phyloP scores from a whole-genome alignment of 139 green algal species.

The Chara braunii region DNA sequence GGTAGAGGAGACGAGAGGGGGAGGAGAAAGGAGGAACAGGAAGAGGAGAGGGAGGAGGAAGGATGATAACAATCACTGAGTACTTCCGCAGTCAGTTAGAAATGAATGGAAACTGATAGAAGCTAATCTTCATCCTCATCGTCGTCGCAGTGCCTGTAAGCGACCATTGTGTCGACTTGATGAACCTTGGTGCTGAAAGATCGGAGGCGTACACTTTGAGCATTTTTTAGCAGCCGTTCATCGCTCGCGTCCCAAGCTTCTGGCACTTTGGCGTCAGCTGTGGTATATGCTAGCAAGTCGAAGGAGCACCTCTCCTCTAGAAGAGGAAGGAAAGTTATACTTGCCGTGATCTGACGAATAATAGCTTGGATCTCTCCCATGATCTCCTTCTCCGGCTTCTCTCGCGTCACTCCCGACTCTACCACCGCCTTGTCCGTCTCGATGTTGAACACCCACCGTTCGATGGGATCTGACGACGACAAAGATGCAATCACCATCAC shows the following conservation, averaged over 20 bases:
- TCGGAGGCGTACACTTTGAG: constrained; percentile 71
- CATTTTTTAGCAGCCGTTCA: constrained; percentile 66
- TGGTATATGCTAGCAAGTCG: constrained; percentile 88
- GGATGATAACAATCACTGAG: too few species aligned
- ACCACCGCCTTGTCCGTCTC: constrained; percentile 62
- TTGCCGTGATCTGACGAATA: constrained; percentile 88
- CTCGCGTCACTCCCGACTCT: constrained; percentile 38
- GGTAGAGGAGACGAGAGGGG: too few species aligned
- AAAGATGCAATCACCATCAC: constrained; percentile 79
- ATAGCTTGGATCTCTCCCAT: constrained; percentile 82
- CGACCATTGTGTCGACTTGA: constrained; percentile 78
- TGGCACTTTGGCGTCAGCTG: constrained; percentile 62
- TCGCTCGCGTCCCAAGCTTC: constrained; percentile 86
- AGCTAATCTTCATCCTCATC: constrained; percentile 7
- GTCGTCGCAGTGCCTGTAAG: constrained; percentile 64
- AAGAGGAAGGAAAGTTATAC: constrained; percentile 89
- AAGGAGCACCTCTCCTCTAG: constrained; percentile 82
- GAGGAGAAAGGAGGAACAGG: too few species aligned
- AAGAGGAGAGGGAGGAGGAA: too few species aligned
- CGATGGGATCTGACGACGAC: constrained; percentile 61
- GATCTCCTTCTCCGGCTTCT: constrained; percentile 81
- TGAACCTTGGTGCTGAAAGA: constrained; percentile 91
- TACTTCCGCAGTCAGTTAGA: too few species aligned
- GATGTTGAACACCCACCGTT: constrained; percentile 94
- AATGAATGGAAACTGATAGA: too few species aligned